A percentile compares a stretch with the other conserved stretches of the same genome.
These are phyloP conservation scores for Rhizophlyctis rosea DNA, from an alignment of 192 early-diverging fungal species.

Conservation along the genomic window DNA sequence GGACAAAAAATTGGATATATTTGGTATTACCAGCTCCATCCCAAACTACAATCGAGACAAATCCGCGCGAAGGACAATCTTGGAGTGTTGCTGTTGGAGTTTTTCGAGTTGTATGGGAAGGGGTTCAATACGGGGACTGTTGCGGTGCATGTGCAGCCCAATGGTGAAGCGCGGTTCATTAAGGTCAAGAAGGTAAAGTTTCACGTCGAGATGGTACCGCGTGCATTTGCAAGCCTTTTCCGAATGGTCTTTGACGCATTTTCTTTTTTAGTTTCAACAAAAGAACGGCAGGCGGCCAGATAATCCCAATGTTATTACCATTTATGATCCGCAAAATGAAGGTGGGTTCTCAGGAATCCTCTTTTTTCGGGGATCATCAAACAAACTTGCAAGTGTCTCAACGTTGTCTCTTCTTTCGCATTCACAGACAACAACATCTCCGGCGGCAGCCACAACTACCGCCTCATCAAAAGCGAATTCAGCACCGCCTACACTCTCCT, in stretches of 20 bases:
- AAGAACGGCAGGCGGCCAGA: background rate
- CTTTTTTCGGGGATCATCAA: background rate
- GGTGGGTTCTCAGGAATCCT: slow-evolving; percentile 15
- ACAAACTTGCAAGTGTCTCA: background rate
- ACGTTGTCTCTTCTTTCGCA: background rate
- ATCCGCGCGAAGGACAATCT: slow-evolving; percentile 71
- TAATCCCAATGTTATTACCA: slow-evolving; percentile 7
- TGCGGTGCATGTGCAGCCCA: slow-evolving; percentile 55
- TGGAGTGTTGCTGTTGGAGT: slow-evolving; percentile 86
- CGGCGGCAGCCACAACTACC: slow-evolving; percentile 32
- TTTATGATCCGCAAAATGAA: slow-evolving; percentile 43
- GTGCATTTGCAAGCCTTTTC: slow-evolving; percentile 16
- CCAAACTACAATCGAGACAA: slow-evolving; percentile 59
- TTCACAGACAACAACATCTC: slow-evolving; percentile 41
- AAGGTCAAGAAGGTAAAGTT: slow-evolving; percentile 27
- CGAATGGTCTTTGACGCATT: too few relatives aligned
- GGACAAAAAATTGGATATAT: too few relatives aligned
- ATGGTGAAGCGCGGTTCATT: slow-evolving; percentile 52
- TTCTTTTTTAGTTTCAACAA: background rate
- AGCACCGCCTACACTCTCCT: slow-evolving; percentile 24
- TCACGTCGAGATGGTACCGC: slow-evolving; percentile 1
- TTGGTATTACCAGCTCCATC: slow-evolving; percentile 65
- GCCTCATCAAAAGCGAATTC: slow-evolving; percentile 31
- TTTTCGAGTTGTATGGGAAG: slow-evolving; percentile 88
- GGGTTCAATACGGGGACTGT: slow-evolving; percentile 68